Percentiles rank a stretch among this genome's conserved stretches.
Conservation (phyloP, 2,329 filamentous ascomycete species). For the Penicillium expansum region DNA sequence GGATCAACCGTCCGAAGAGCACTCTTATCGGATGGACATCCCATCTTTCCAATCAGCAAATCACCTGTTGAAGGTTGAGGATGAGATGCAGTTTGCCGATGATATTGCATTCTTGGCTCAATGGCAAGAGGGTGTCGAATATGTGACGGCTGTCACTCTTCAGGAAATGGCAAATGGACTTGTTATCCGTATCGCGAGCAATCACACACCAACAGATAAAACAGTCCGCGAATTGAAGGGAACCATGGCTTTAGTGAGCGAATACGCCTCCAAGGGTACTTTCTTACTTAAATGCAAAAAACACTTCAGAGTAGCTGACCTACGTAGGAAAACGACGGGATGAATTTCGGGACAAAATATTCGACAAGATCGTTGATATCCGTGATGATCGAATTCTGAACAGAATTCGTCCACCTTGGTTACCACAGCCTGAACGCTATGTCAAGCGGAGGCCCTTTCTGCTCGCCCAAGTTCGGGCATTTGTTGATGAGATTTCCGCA, state of each 20-base stretch:
- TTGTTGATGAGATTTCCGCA: not conserved
- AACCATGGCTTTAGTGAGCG: not conserved
- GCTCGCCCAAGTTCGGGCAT: not conserved
- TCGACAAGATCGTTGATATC: not conserved
- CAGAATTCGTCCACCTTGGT: not conserved
- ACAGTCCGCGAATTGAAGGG: not conserved
- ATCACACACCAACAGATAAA: not conserved
- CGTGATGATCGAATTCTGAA: not conserved
- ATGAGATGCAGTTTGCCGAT: not conserved
- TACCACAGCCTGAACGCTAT: not conserved
- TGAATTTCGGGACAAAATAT: not conserved
- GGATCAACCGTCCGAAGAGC: not conserved
- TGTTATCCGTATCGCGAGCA: not conserved
- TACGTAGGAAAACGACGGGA: not conserved
- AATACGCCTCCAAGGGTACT: not conserved
- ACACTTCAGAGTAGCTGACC: not conserved
- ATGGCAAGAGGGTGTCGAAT: not conserved
- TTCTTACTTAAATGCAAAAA: not conserved
- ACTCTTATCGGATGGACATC: not conserved
- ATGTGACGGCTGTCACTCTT: not conserved
- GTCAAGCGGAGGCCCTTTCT: not conserved
- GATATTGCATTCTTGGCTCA: not conserved
- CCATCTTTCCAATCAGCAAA: not conserved
- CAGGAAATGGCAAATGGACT: not conserved
- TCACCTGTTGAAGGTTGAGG: not conserved